phyloP scores from a whole-genome alignment of 1,284 basidiomycete species.

The Calocybe gambosa region DNA sequence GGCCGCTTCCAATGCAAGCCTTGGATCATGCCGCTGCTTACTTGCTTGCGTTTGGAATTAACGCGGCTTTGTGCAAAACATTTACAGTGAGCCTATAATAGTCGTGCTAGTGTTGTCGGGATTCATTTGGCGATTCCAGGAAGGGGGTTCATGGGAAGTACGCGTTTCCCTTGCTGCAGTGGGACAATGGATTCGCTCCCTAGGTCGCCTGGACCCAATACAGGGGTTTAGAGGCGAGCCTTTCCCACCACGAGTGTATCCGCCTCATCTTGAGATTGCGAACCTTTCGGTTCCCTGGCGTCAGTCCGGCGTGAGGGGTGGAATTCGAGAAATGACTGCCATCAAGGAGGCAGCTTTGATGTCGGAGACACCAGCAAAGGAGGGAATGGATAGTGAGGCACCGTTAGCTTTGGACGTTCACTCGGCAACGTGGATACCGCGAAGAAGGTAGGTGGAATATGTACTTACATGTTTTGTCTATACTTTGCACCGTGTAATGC shows the following conservation, averaged over 20 bases:
- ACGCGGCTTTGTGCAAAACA: slow-evolving; percentile 47
- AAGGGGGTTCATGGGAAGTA: slow-evolving; percentile 60
- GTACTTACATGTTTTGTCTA: too few species aligned
- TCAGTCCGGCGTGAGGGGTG: slow-evolving; percentile 16
- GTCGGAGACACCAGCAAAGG: slow-evolving; percentile 36
- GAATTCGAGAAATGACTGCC: slow-evolving; percentile 31
- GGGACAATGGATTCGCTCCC: slow-evolving; percentile 49
- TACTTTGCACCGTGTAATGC: too few species aligned
- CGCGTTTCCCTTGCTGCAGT: slow-evolving; percentile 53
- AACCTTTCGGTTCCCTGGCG: slow-evolving; percentile 23
- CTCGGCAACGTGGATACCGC: neutral
- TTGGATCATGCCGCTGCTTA: slow-evolving; percentile 60
- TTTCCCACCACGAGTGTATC: slow-evolving; percentile 27
- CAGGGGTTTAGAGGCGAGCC: slow-evolving; percentile 35
- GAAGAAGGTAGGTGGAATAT: neutral
- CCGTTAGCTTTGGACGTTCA: slow-evolving; percentile 21
- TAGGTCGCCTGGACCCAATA: slow-evolving; percentile 40
- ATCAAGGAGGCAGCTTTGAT: slow-evolving; percentile 44
- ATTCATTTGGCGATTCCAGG: slow-evolving; percentile 26
- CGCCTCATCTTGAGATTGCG: slow-evolving; percentile 33
- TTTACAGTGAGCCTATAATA: slow-evolving; percentile 34
- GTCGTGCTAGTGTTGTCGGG: neutral
- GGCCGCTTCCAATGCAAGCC: slow-evolving; percentile 54
- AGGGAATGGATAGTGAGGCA: slow-evolving; percentile 28
- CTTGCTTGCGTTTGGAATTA: slow-evolving; percentile 54